Evolutionary conservation across 805 yeast genomes (phyloP), one percentile per base, ranked within the genome.

Genomic region (Saccharomycopsis javanensis): DNA sequence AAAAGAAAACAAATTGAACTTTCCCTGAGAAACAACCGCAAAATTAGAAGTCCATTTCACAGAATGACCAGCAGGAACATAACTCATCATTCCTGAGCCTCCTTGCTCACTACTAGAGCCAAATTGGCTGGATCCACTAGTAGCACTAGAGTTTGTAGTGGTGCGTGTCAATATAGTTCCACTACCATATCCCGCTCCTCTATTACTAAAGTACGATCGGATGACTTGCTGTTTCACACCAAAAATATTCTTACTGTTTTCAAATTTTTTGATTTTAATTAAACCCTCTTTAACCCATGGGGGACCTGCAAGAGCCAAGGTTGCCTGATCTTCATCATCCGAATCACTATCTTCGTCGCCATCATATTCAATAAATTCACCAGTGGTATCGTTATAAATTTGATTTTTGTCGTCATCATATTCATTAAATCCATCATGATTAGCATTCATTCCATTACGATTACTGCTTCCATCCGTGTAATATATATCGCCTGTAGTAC

Each of bases 201-300:
- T 54, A 46, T 38, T 56, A 25, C 50, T 37, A 20, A 48, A 52
- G 51, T 57, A 60, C 30, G 54, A 30, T 28, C 51, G 52, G 2
- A 30, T 25, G 18, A 33, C 16, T 7, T 42, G 48, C 13, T 42
- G 48, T 15, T 50, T 34, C 4, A 57, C 27, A n/a, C 60, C 60
- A 25, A 60, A 60, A 33, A 60, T 56, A 20, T 27, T 37, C 28
- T 58, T 60, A 18, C 23, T 20, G 37, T 55, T 56, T 28, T 60
- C 63, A 55, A 60, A 58, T 42, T 50, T 55, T 34, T 60, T 60
- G 18, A 58, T 52, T 59, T 78, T 74, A 62, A 83, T 72, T 37
- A 86, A 64, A 1, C 94, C 92, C 69, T 86, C 92, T 65, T 86
- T 83, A 57, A 83, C 75, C 81, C 88, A 86, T 1, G 94, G 92